These are phyloP conservation scores for Cytospora leucostoma DNA, from an alignment of 2,329 filamentous ascomycete genomes.

Conservation along the genomic window DNA sequence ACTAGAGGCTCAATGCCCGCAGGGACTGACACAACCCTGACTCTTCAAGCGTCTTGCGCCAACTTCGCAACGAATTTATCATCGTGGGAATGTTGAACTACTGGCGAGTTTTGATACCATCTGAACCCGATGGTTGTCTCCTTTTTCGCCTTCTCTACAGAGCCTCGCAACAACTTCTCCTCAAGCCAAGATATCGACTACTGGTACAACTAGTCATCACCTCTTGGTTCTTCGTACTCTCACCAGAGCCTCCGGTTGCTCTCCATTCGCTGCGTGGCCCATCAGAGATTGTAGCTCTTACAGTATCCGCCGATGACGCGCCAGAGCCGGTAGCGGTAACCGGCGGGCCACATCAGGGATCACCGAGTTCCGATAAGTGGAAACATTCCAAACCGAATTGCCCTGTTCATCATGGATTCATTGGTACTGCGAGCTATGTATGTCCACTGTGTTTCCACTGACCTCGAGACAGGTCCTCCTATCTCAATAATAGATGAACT, in stretches of 20 bases:
- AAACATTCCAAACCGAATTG: not conserved
- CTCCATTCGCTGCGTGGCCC: constrained; percentile 19
- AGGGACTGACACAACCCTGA: constrained; percentile 17
- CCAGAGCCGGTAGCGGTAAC: constrained; percentile 21
- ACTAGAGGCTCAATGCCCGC: constrained; percentile 26
- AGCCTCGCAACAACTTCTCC: constrained; percentile 1
- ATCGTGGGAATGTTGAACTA: constrained; percentile 7
- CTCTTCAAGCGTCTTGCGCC: constrained; percentile 13
- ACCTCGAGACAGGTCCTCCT: not conserved
- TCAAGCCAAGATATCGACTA: constrained; percentile 8
- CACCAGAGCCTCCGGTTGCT: constrained; percentile 9
- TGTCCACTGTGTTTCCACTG: not conserved
- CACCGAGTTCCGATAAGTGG: constrained; percentile 25
- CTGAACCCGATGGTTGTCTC: constrained; percentile 14
- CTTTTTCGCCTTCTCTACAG: not conserved
- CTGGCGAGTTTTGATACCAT: not conserved
- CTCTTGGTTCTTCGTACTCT: constrained; percentile 8
- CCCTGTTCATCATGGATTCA: not conserved
- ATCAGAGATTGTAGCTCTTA: constrained; percentile 8
- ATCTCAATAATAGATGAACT: no score
- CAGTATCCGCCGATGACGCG: constrained; percentile 21
- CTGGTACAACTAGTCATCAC: constrained; percentile 14
- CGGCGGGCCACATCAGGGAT: constrained; percentile 12
- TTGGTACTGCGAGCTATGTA: constrained; percentile 5
- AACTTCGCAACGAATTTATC: constrained; percentile 15